Conservation (phyloP, 164 flowering plant species). For the Liriodendron chinense region DNA sequence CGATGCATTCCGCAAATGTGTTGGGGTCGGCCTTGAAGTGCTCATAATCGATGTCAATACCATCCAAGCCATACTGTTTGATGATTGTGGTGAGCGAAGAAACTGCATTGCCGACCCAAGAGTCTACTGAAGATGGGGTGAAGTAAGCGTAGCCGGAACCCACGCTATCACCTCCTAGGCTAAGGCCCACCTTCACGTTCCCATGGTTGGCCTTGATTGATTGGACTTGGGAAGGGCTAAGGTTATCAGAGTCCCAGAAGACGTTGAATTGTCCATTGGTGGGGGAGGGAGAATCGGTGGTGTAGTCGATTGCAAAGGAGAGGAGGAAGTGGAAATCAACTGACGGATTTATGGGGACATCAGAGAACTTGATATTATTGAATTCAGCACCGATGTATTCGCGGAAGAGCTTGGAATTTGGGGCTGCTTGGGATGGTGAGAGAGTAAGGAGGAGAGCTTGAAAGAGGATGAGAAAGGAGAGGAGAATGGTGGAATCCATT, state of each 20-base stretch:
- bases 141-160: constrained; percentile 28
- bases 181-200: constrained; percentile 55
- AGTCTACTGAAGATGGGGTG: constrained; percentile 36
- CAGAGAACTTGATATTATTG: constrained; percentile 44
- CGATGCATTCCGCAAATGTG: constrained; percentile 51
- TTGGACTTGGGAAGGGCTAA: constrained; percentile 39
- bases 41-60: constrained; percentile 57
- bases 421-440: too few relatives aligned
- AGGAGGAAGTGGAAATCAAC: constrained; percentile 65
- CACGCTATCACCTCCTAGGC: constrained; percentile 55
- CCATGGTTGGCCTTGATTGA: constrained; percentile 34
- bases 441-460: too few relatives aligned
- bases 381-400: constrained; percentile 64
- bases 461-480: too few relatives aligned
- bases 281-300: constrained; percentile 44
- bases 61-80: constrained; percentile 39
- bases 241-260: constrained; percentile 54
- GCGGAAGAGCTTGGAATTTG: constrained; percentile 33
- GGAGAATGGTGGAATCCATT: too few relatives aligned
- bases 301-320: constrained; percentile 66
- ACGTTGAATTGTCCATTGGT: constrained; percentile 60
- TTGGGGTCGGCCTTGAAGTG: constrained; percentile 38
- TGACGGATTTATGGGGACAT: constrained; percentile 43
- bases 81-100: constrained; percentile 53
- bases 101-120: constrained; percentile 72